Evolutionary conservation across 2,329 filamentous ascomycete species (phyloP), one percentile per base, ranked within the genome.

Genomic region (Akanthomyces lecanii): DNA sequence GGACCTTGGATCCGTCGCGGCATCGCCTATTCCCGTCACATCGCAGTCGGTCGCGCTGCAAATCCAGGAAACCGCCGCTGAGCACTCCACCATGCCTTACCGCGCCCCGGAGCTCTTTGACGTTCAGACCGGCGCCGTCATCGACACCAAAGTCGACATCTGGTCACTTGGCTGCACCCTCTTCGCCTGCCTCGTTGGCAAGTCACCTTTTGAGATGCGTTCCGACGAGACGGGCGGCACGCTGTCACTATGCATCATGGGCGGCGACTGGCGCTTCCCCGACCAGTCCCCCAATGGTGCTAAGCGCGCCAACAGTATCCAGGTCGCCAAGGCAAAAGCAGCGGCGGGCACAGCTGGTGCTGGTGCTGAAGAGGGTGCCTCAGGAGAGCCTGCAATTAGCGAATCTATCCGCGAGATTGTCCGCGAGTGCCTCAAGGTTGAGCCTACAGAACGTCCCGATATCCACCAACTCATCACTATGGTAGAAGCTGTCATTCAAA

Each of bases 61-160:
- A 60, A 90, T 96, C 42, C 95, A 98, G 78, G 95, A 99, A 75
- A 90, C 87, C 47, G 95, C 95, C 25, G 95, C 94, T 61, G 95
- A 99, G 75, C 94, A 98, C 81, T 94, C 89, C 67, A 99, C 95
- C 47, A 98, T 99, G 94, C 93, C 95, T 0, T 99, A 99, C 78
- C 92, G 95, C 64, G 95, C 95, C 1, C 95, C 95, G 0, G 95
- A 99, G 77, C 87, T 99, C 65, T 99, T 99, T 76, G 95, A 99
- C 75, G 95, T 98, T 63, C 96, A 96, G 78, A 97, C 92, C 3
- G 94, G 91, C 66, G 88, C 89, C 55, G 86, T 92, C 57, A 89
- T 99, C 71, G 95, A 98, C 76, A 96, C 93, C 14, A 97, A 97
- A 74, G 92, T 97, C 47, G 95, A 99, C 75, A 96, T 99, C 67